Percentiles rank a stretch among this genome's conserved stretches.
Evolutionary conservation across 805 yeast species (phyloP).

Genomic region (Scheffersomyces amazonensis): DNA sequence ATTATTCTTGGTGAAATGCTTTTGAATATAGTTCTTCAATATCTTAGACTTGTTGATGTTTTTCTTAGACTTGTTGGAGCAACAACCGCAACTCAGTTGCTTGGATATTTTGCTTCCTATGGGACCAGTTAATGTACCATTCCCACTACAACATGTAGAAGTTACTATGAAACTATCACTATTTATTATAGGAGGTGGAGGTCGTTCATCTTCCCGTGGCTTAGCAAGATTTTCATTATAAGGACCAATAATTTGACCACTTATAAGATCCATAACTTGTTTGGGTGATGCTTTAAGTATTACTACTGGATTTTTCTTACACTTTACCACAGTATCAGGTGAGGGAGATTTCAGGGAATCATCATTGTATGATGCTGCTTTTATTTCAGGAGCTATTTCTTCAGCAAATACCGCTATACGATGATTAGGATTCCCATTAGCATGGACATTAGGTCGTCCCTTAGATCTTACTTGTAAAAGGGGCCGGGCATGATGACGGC

Average conservation of each 20-base stretch:
- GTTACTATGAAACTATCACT: slow-evolving; percentile 33
- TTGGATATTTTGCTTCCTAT: slow-evolving; percentile 12
- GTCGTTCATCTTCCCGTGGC: slow-evolving; percentile 10
- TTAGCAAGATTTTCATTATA: slow-evolving; percentile 19
- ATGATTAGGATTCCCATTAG: slow-evolving; percentile 46
- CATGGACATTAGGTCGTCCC: slow-evolving; percentile 75
- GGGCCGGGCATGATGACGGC: slow-evolving; percentile 78
- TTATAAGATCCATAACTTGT: slow-evolving; percentile 36
- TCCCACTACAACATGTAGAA: slow-evolving; percentile 28
- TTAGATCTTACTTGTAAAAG: slow-evolving; percentile 84
- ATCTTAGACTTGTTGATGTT: slow-evolving; percentile 34
- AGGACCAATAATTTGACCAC: slow-evolving; percentile 38
- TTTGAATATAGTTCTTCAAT: slow-evolving; percentile 27
- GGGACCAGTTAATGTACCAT: too few species aligned
- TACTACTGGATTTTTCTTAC: slow-evolving; percentile 20
- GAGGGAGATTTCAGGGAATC: not conserved
- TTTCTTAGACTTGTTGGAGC: slow-evolving; percentile 21
- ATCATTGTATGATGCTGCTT: not conserved
- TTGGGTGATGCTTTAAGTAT: slow-evolving; percentile 37
- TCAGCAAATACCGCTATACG: slow-evolving; percentile 61
- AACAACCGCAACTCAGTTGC: slow-evolving; percentile 26
- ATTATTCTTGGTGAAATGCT: slow-evolving; percentile 9
- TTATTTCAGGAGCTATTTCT: slow-evolving; percentile 17
- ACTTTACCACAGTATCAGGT: not conserved
- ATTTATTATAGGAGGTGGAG: slow-evolving; percentile 22